A percentile compares a stretch with the other conserved stretches of the same genome.
Evolutionary conservation across 805 yeast genomes (phyloP).

Genomic region (Hanseniaspora osmophila): DNA sequence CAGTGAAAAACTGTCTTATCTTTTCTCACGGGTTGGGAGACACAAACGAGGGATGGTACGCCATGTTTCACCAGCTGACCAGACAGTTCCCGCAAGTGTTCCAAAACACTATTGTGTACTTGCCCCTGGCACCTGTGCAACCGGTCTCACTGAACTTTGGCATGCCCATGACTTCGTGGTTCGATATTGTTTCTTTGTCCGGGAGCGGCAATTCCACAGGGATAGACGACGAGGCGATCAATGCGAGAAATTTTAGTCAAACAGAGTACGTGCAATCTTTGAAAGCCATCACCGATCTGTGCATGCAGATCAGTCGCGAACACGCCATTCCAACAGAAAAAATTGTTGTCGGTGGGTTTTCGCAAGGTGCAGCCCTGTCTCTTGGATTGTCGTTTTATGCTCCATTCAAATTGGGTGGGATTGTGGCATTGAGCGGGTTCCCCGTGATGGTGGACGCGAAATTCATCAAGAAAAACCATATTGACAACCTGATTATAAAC

Average conservation of each 20-base stretch:
- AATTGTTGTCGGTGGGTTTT: conserved; percentile 86
- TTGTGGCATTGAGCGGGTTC: conserved; percentile 68
- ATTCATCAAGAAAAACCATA: conserved; percentile 3
- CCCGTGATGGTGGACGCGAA: conserved; percentile 24
- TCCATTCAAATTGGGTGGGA: conserved; percentile 61
- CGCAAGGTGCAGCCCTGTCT: conserved; percentile 83
- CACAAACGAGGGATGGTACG: conserved; percentile 78
- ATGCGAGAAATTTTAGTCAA: conserved; percentile 27
- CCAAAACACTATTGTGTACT: conserved; percentile 54
- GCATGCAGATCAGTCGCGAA: conserved; percentile 37
- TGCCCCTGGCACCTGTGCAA: conserved; percentile 75
- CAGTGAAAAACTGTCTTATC: conserved; percentile 28
- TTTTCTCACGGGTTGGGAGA: conserved; percentile 89
- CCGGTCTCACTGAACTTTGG: conserved; percentile 64
- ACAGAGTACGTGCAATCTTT: conserved; percentile 40
- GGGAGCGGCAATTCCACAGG: too few relatives aligned
- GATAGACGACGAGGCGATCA: conserved; percentile 14
- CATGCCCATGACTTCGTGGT: conserved; percentile 69
- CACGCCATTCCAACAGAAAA: conserved; percentile 43
- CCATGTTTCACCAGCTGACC: conserved; percentile 50
- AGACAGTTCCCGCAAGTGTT: conserved; percentile 24
- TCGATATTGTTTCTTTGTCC: conserved; percentile 36
- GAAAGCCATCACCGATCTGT: conserved; percentile 29
- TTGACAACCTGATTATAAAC: conserved; percentile 29
- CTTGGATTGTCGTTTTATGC: conserved; percentile 42